These are phyloP conservation scores for Trichoderma atrobrunneum DNA, from an alignment of 2,329 filamentous ascomycete genomes.

Conservation along the genomic window DNA sequence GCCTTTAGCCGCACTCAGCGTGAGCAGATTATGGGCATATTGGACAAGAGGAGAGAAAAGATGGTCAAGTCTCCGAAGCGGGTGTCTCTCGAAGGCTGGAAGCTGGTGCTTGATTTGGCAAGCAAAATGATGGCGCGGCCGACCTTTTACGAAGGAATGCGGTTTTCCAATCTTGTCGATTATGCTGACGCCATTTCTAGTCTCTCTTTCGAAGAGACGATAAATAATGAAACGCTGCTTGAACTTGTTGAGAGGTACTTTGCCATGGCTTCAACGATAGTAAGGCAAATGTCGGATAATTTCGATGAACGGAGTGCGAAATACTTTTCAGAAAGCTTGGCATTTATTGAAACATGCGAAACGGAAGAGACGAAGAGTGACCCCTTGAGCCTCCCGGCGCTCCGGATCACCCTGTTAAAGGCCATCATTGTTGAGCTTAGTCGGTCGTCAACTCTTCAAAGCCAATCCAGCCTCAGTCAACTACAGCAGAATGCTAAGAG, in stretches of 20 bases:
- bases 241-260: conserved; percentile 36
- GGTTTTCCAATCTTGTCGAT: conserved; percentile 37
- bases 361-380: conserved; percentile 7
- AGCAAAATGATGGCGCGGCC: conserved; percentile 50
- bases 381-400: conserved; percentile 25
- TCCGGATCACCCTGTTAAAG: conserved; percentile 38
- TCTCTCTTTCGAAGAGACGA: conserved; percentile 27
- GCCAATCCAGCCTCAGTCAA: conserved; percentile 26
- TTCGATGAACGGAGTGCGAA: conserved; percentile 41
- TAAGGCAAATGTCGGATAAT: conserved; percentile 45
- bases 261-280: conserved; percentile 31
- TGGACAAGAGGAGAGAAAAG: conserved; percentile 30
- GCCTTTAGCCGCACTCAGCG: conserved; percentile 42
- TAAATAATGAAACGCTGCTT: conserved; percentile 27
- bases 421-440: conserved; percentile 31
- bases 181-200: conserved; percentile 35
- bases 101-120: conserved; percentile 43
- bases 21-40: conserved; percentile 41
- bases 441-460: conserved; percentile 29
- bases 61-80: conserved; percentile 28
- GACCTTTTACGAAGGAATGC: conserved; percentile 49
- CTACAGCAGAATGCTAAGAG: conserved; percentile 28
- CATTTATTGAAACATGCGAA: conserved; percentile 29
- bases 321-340: conserved; percentile 36
- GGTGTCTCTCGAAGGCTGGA: conserved; percentile 33